These are phyloP conservation scores for Cladophialophora yegresii DNA, from an alignment of 2,329 filamentous ascomycete genomes.

Conservation along the genomic window DNA sequence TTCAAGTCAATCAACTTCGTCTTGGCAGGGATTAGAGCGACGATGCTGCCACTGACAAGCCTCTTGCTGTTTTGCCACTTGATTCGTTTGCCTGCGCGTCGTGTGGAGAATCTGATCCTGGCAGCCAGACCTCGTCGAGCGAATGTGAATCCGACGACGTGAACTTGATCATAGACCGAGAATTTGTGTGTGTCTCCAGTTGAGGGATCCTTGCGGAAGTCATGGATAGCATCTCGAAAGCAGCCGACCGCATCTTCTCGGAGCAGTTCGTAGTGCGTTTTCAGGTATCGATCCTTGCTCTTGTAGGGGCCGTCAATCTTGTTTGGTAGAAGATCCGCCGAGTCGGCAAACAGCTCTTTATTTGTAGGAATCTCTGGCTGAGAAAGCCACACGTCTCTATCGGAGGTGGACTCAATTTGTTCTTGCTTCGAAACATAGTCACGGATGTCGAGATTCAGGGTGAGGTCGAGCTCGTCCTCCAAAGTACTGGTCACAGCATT, in stretches of 20 bases:
- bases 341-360: conserved; percentile 42
- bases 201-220: conserved; percentile 55
- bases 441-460: conserved; percentile 32
- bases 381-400: conserved; percentile 40
- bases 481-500: conserved; percentile 1
- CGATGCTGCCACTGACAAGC: conserved; percentile 56
- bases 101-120: conserved; percentile 69
- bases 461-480: conserved; percentile 21
- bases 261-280: conserved; percentile 72
- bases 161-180: conserved; percentile 71
- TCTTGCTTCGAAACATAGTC: conserved; percentile 36
- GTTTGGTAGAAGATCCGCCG: conserved; percentile 54
- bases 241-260: conserved; percentile 72
- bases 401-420: conserved; percentile 40
- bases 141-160: conserved; percentile 66
- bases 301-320: conserved; percentile 59
- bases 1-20: conserved; percentile 67
- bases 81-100: conserved; percentile 65
- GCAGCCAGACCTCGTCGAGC: conserved; percentile 64
- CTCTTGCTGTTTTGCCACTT: conserved; percentile 66
- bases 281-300: conserved; percentile 66
- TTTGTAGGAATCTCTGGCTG: conserved; percentile 47
- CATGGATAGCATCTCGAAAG: conserved; percentile 66
- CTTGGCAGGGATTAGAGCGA: conserved; percentile 56
- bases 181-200: conserved; percentile 61